Evolutionary conservation across 352 stramenopile genomes (phyloP).

Genomic region (Aphanomyces euteiches): DNA sequence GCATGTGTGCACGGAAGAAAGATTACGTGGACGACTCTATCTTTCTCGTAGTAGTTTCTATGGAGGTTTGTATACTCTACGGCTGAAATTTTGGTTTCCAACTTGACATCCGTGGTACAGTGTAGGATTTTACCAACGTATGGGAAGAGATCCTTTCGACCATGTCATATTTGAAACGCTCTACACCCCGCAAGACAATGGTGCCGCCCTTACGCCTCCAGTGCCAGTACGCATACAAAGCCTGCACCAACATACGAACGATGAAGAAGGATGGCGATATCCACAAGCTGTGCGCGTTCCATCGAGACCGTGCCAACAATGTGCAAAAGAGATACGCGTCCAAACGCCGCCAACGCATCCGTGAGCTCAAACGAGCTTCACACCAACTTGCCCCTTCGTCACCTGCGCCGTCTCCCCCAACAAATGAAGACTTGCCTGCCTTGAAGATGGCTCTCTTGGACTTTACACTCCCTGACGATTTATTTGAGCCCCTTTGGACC

Average conservation of each 20-base stretch:
- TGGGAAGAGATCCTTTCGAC: too few relatives aligned
- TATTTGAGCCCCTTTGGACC: neutral
- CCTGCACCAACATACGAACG: slow-evolving; percentile 16
- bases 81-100: too few relatives aligned
- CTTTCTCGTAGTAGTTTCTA: too few relatives aligned
- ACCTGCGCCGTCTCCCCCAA: neutral
- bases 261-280: slow-evolving; percentile 24
- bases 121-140: too few relatives aligned
- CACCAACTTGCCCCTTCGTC: neutral
- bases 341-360: slow-evolving; percentile 8
- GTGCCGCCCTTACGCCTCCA: neutral
- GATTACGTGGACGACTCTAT: too few relatives aligned
- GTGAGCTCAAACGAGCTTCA: slow-evolving; percentile 3
- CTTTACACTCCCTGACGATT: too few relatives aligned
- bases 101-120: too few relatives aligned
- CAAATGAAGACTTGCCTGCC: neutral
- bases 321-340: slow-evolving; percentile 29
- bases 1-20: too few relatives aligned
- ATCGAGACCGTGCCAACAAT: slow-evolving; percentile 20
- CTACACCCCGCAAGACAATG: neutral
- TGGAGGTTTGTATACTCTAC: too few relatives aligned
- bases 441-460: too few relatives aligned
- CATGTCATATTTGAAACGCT: too few relatives aligned
- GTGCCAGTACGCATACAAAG: slow-evolving; percentile 29
- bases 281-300: slow-evolving; percentile 24